These are phyloP conservation scores for Schizophyllum amplum DNA, from an alignment of 1,284 basidiomycete genomes.

Conservation along the genomic window DNA sequence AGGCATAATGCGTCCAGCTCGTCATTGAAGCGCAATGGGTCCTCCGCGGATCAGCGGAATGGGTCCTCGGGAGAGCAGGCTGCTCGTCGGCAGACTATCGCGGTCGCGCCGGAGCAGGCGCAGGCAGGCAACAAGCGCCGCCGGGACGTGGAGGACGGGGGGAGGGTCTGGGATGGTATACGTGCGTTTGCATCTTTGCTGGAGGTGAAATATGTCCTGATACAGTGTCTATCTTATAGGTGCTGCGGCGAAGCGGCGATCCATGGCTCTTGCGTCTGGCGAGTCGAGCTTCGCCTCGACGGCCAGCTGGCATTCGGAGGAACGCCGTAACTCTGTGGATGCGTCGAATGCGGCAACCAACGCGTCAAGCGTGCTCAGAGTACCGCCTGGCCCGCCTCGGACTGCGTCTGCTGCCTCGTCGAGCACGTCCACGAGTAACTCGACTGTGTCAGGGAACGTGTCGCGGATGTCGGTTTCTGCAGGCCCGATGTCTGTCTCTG, in stretches of 20 bases:
- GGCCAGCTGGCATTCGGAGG: constrained; percentile 4
- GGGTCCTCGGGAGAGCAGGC: not conserved
- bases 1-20: not conserved
- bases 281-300: constrained; percentile 17
- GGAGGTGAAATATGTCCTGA: not conserved
- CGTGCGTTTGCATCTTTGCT: constrained; percentile 17
- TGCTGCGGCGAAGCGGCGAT: constrained; percentile 20
- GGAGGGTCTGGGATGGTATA: constrained; percentile 12
- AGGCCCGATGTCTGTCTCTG: constrained; percentile 5
- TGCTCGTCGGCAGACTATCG: not conserved
- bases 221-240: constrained; percentile 11
- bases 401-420: not conserved
- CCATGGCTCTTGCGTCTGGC: constrained; percentile 14
- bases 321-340: not conserved
- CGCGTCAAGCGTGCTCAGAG: no score
- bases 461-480: not conserved
- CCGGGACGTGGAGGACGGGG: not conserved
- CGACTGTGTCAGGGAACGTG: not conserved
- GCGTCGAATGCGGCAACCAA: not conserved
- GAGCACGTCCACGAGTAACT: not conserved
- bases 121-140: not conserved
- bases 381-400: no score
- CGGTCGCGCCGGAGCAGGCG: not conserved
- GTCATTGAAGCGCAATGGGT: not conserved
- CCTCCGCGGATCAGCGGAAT: not conserved